These are phyloP conservation scores for Xylaria arbuscula DNA, from an alignment of 2,329 filamentous ascomycete species.

Conservation along the genomic window DNA sequence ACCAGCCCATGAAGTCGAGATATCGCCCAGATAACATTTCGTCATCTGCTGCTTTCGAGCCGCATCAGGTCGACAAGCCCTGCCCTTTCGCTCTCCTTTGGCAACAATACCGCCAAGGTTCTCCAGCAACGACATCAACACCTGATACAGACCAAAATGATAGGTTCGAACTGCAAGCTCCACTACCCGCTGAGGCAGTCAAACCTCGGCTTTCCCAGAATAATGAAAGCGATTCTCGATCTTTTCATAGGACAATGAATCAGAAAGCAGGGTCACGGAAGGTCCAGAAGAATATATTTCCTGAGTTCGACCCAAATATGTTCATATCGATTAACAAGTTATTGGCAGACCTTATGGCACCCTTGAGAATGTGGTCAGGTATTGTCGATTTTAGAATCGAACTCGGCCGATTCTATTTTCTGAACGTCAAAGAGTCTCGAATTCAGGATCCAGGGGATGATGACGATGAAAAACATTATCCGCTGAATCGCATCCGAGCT, in stretches of 20 bases:
- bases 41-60: not conserved
- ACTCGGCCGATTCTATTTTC: constrained; percentile 34
- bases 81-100: constrained; percentile 34
- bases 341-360: constrained; percentile 21
- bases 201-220: constrained; percentile 14
- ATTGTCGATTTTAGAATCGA: constrained; percentile 33
- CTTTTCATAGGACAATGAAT: constrained; percentile 36
- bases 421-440: constrained; percentile 23
- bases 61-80: not conserved
- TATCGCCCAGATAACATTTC: not conserved
- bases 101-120: not conserved
- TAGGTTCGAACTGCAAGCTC: not conserved
- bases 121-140: not conserved
- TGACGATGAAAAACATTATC: constrained; percentile 29
- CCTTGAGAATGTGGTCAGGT: constrained; percentile 32
- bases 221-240: constrained; percentile 22
- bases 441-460: constrained; percentile 18
- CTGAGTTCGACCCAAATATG: constrained; percentile 34
- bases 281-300: not conserved
- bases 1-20: not conserved
- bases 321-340: constrained; percentile 30
- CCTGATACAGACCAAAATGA: not conserved
- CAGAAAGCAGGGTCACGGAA: constrained; percentile 37
- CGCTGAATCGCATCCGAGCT: constrained; percentile 18
- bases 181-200: not conserved